Evolutionary conservation across 345 rosid species (phyloP), one percentile per base, ranked within the genome.

Genomic region (Dovyalis caffra): DNA sequence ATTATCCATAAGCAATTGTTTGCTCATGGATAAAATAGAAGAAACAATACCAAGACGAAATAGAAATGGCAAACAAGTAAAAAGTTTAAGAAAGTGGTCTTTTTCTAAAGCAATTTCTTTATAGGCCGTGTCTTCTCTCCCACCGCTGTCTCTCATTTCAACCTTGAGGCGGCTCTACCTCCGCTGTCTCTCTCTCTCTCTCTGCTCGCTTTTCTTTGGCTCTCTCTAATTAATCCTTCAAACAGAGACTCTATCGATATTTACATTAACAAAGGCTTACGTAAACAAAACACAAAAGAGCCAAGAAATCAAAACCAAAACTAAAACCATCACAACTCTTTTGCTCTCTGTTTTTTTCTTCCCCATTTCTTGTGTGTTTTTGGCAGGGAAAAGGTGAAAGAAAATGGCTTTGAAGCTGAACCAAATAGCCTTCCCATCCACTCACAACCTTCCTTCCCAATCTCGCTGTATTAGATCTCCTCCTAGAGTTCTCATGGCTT

Each of bases 341-440:
- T n/a, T n/a, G n/a, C 56, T 49, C 56, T 49, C 56, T 18, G 5
- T 4, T 3, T 43, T 43, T 14, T n/a, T n/a, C n/a, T n/a, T n/a
- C n/a, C n/a, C n/a, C 47, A 43, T 43, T 43, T 43, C 6, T 14
- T 34, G 23, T n/a, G 69, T 35, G n/a, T n/a, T 47, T 6, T 15
- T 15, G 2, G 10, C 8, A 29, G 18, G 20, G 2, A 21, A 62
- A 62, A 28, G 10, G 29, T 2, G 62, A 63, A 2, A 18, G 73
- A 58, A 28, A 79, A 88, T 86, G 91, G 88, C 86, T 60, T 76
- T 82, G 62, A 69, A 82, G 64, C 69, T 86, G 77, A 86, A 81
- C 80, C 82, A 77, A 62, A 71, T 69, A 43, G 73, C 74, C 9
- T 75, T 72, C 51, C 78, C 86, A 0, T 79, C 86, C 25, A 21